Evolutionary conservation across 1,284 basidiomycete genomes (phyloP), one percentile per base, ranked within the genome.

Genomic region (Vanrija humicola): DNA sequence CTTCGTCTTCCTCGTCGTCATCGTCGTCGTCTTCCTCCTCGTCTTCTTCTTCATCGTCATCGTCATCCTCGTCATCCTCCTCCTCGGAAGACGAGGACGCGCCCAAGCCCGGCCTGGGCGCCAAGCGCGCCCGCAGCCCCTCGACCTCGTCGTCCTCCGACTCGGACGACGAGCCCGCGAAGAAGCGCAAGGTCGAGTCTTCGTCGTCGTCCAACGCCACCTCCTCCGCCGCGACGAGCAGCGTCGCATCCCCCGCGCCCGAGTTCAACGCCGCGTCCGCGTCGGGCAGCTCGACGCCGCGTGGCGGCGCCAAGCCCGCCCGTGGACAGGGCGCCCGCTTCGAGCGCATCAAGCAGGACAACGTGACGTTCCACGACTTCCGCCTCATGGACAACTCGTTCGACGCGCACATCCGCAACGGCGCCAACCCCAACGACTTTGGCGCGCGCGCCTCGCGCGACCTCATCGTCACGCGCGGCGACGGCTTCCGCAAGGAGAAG

Each of bases 401-500:
- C 65, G 82, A 86, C 48, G 84, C 86, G 34, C 88, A 88, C 79
- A 81, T 55, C 85, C 82, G 3, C 77, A 65, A 67, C 34, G 75
- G 75, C 25, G 75, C 75, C 6, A 71, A 81, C 3, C 64, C 65
- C 19, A 86, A 86, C 63, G 95, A 97, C 72, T 98, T 96, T 70
- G 95, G 95, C 29, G 87, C 86, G 18, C 83, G 82, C 54, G 95
- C 95, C 0, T 85, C 86, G 58, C 81, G 83, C 46, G 95, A 98
- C 76, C 79, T 98, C 57, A 88, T 96, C 63, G 89, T 94, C 21
- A 98, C 95, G 3, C 84, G 91, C 6, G 95, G 95, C 12, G 88
- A 89, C 47, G 90, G 90, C 8, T 98, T 98, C 81, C 84, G 92
- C 52, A 98, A 98, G 78, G 95, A 97, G 81, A 98, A 98, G 80